Evolutionary conservation across 192 early-diverging fungal genomes (phyloP).

Genomic region (Irineochytrium annulatum): DNA sequence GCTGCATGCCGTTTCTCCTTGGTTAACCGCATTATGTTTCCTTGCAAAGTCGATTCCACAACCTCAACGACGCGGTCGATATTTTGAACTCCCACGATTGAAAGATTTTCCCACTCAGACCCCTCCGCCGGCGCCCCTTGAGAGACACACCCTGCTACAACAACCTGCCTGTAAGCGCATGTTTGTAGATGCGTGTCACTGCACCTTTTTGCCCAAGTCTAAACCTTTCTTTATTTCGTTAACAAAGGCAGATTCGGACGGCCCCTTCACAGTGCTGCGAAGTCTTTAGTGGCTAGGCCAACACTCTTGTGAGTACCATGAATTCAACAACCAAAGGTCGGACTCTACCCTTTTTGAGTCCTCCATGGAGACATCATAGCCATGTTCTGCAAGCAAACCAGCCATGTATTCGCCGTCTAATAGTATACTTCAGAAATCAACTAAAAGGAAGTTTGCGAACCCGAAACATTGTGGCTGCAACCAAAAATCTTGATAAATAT

Average conservation of each 20-base stretch:
- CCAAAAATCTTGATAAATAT: slow-evolving; percentile 55
- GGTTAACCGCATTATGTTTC: slow-evolving; percentile 42
- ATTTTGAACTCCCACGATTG: slow-evolving; percentile 55
- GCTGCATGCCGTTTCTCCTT: slow-evolving; percentile 28
- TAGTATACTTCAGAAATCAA: background rate
- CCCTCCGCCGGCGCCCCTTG: slow-evolving; percentile 34
- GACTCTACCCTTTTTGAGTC: slow-evolving; percentile 31
- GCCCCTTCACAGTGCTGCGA: slow-evolving; percentile 60
- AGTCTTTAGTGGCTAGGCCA: too few relatives aligned
- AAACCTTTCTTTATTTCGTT: slow-evolving; percentile 47
- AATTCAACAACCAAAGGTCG: slow-evolving; percentile 60
- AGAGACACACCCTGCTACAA: slow-evolving; percentile 58
- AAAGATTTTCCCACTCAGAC: slow-evolving; percentile 40
- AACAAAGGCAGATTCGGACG: slow-evolving; percentile 51
- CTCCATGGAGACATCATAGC: slow-evolving; percentile 47
- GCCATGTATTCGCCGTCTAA: slow-evolving; percentile 56
- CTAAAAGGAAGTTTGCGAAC: slow-evolving; percentile 6
- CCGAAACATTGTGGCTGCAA: slow-evolving; percentile 37
- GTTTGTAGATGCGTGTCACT: background rate
- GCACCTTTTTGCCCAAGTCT: slow-evolving; percentile 37
- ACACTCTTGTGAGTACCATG: too few relatives aligned
- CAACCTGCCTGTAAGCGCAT: slow-evolving; percentile 15
- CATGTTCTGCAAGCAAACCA: slow-evolving; percentile 45
- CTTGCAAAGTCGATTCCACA: slow-evolving; percentile 56
- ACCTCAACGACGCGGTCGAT: slow-evolving; percentile 58